A percentile compares a stretch with the other conserved stretches of the same genome.
These are phyloP conservation scores for Pinus tabuliformis DNA, from an alignment of 75 land plant species.

Conservation along the genomic window DNA sequence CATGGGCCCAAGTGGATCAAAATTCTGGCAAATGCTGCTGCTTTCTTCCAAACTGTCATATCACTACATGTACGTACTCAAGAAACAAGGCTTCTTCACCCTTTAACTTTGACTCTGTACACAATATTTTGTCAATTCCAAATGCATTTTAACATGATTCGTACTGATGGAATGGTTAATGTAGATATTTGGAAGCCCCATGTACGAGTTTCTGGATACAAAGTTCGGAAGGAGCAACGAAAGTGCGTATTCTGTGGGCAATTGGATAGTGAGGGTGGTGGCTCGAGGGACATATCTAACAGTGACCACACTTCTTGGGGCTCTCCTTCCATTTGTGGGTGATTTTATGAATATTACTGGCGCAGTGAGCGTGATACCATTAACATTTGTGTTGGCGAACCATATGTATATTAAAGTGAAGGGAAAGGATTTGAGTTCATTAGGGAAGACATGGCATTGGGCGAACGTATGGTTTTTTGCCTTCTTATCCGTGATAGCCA, in stretches of 20 bases:
- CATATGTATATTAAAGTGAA: slow-evolving; percentile 75
- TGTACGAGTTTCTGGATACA: slow-evolving; percentile 80
- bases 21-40: slow-evolving; percentile 47
- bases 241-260: slow-evolving; percentile 24
- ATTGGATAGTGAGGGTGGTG: slow-evolving; percentile 35
- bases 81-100: no score
- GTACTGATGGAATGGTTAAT: background rate
- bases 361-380: slow-evolving; percentile 63
- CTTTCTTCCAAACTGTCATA: slow-evolving; percentile 69
- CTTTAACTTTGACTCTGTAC: no score
- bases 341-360: slow-evolving; percentile 76
- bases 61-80: slow-evolving; percentile 55
- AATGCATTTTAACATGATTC: no score
- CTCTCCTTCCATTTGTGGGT: slow-evolving; percentile 70
- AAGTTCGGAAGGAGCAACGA: slow-evolving; percentile 36
- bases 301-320: slow-evolving; percentile 56
- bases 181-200: slow-evolving; percentile 79
- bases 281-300: slow-evolving; percentile 62
- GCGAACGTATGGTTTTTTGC: slow-evolving; percentile 47
- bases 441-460: slow-evolving; percentile 72
- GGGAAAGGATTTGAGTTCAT: slow-evolving; percentile 26
- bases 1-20: slow-evolving; percentile 51
- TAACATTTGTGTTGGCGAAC: slow-evolving; percentile 67
- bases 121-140: no score
- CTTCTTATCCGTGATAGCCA: slow-evolving; percentile 37